Percentiles rank a stretch among this genome's conserved stretches.
Evolutionary conservation across 164 flowering plant species (phyloP).

Genomic region (Liriodendron chinense): DNA sequence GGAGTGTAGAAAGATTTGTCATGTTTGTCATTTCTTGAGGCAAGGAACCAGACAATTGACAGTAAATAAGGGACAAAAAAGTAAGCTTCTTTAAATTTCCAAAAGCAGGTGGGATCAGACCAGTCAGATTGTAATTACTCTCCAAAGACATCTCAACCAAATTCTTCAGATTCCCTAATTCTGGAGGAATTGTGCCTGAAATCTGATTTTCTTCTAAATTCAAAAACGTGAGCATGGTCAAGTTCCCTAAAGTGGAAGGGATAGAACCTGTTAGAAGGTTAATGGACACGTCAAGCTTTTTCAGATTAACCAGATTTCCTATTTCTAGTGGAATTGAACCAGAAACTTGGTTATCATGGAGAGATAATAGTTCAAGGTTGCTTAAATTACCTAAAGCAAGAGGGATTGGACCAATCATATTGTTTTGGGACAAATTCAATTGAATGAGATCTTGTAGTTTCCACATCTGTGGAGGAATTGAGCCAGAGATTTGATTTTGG

Average conservation of each 20-base stretch:
- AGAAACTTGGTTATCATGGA: not conserved
- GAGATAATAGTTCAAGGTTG: not conserved
- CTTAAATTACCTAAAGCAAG: not conserved
- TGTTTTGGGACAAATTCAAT: not conserved
- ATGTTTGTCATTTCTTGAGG: not conserved
- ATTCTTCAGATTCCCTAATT: not conserved
- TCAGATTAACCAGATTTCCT: not conserved
- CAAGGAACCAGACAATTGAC: not conserved
- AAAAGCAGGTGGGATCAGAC: not conserved
- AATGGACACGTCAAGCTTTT: not conserved
- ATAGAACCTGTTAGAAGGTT: not conserved
- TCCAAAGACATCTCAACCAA: conserved; percentile 4
- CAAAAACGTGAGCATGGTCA: not conserved
- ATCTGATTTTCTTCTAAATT: not conserved
- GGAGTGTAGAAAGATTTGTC: not conserved
- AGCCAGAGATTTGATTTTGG: conserved; percentile 17
- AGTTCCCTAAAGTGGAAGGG: not conserved
- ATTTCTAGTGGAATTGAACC: not conserved
- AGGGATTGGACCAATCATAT: not conserved
- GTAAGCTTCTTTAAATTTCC: not conserved
- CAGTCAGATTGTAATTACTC: conserved; percentile 7
- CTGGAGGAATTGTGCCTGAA: not conserved
- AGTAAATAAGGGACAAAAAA: not conserved
- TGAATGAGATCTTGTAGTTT: conserved; percentile 4
- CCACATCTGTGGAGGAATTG: conserved; percentile 20